Evolutionary conservation across 345 rosid species (phyloP).

Genomic region (Aquilaria yunnanensis): DNA sequence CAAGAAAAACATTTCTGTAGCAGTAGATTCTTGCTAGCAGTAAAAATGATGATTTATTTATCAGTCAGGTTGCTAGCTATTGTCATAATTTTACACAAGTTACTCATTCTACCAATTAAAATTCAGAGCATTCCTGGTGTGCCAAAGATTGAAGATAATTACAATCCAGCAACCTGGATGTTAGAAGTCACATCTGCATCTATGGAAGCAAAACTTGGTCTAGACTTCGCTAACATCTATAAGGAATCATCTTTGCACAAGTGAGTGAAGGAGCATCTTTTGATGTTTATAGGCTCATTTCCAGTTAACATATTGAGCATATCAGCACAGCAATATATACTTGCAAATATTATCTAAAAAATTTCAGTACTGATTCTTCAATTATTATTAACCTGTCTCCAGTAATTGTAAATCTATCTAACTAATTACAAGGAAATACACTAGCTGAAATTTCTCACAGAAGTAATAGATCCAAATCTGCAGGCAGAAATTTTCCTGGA

Average conservation of each 20-base stretch:
- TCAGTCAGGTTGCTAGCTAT: too few relatives aligned
- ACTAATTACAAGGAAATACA: too few relatives aligned
- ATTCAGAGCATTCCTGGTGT: slow-evolving; percentile 37
- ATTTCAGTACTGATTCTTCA: too few relatives aligned
- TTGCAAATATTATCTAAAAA: too few relatives aligned
- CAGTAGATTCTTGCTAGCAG: neutral
- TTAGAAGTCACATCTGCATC: slow-evolving; percentile 46
- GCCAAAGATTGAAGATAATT: slow-evolving; percentile 40
- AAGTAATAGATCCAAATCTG: too few relatives aligned
- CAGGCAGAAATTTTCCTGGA: neutral
- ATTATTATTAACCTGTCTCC: too few relatives aligned
- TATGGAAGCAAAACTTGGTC: slow-evolving; percentile 27
- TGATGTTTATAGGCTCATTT: too few relatives aligned
- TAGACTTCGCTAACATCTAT: slow-evolving; percentile 38
- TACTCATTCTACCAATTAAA: neutral
- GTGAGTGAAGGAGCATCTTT: slow-evolving; percentile 16
- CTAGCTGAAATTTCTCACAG: too few relatives aligned
- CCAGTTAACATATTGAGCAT: too few relatives aligned
- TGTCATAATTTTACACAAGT: neutral
- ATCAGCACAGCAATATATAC: too few relatives aligned
- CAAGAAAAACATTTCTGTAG: neutral
- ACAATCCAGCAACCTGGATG: slow-evolving; percentile 70
- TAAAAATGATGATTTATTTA: neutral
- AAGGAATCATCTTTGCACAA: slow-evolving; percentile 29
- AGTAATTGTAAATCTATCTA: too few relatives aligned